phyloP scores from a whole-genome alignment of 1,284 basidiomycete species.

The Irpex rosettiformis region DNA sequence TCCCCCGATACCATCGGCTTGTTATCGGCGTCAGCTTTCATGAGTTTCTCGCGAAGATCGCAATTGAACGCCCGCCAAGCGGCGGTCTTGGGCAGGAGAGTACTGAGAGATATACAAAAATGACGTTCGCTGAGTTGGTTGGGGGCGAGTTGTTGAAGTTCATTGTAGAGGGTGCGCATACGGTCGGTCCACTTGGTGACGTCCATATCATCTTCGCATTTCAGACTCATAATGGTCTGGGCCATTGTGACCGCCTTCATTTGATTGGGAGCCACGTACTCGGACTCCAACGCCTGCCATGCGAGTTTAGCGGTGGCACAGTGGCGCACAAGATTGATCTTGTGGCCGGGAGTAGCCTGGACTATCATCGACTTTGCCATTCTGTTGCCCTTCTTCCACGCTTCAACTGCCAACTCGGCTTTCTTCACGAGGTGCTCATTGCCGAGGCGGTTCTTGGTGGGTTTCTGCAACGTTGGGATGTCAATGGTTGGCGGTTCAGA shows the following conservation, averaged over 20 bases:
- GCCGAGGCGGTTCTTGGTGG: neutral
- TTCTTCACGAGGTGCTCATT: neutral
- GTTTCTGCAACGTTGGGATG: too few species aligned
- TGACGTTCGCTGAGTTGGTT: neutral
- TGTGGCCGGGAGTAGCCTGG: neutral
- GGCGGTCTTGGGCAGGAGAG: neutral
- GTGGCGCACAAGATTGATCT: neutral
- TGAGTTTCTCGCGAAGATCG: neutral
- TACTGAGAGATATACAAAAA: neutral
- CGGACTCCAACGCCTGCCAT: neutral
- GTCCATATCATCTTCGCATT: neutral
- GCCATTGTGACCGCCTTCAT: neutral
- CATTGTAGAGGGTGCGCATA: neutral
- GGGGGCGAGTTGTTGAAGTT: neutral
- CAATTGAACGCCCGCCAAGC: neutral
- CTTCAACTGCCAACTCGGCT: neutral
- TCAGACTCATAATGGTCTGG: neutral
- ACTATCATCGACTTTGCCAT: neutral
- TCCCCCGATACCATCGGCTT: neutral
- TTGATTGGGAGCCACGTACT: neutral
- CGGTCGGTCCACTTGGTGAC: neutral
- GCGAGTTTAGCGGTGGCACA: neutral
- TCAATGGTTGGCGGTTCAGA: neutral
- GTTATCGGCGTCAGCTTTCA: neutral
- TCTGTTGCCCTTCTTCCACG: neutral